Evolutionary conservation across 805 yeast species (phyloP).

Genomic region (Yamadazyma olivae): DNA sequence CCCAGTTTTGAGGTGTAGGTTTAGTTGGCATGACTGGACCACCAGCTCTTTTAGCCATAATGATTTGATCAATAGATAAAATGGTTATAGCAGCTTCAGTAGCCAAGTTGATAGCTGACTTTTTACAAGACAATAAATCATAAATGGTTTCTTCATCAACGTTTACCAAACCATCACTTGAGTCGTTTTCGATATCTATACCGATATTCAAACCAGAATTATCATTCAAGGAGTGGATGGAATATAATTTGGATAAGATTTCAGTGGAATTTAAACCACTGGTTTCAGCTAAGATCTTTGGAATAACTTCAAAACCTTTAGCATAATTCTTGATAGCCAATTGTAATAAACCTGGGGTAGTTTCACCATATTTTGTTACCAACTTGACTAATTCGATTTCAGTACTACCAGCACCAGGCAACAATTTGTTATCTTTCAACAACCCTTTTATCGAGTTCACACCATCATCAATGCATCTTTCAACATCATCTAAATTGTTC

Average conservation of each 20-base stretch:
- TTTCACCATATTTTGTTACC: conserved; percentile 83
- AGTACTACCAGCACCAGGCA: conserved; percentile 96
- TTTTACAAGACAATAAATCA: conserved; percentile 78
- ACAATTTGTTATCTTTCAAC: conserved; percentile 69
- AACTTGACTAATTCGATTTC: conserved; percentile 84
- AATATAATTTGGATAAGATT: conserved; percentile 82
- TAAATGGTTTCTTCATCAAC: conserved; percentile 66
- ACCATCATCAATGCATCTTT: conserved; percentile 97
- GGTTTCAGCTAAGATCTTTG: conserved; percentile 90
- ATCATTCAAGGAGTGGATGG: conserved; percentile 67
- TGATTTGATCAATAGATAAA: conserved; percentile 91
- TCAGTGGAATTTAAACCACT: conserved; percentile 90
- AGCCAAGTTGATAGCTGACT: conserved; percentile 86
- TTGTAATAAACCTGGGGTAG: conserved; percentile 89
- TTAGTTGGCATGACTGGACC: conserved; percentile 90
- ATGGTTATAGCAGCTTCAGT: conserved; percentile 94
- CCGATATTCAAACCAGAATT: conserved; percentile 46
- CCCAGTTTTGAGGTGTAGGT: conserved; percentile 93
- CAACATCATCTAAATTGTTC: conserved; percentile 88
- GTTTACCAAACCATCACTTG: conserved; percentile 64
- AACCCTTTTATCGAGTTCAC: conserved; percentile 88
- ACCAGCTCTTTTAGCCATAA: conserved; percentile 98
- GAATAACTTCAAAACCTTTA: conserved; percentile 90
- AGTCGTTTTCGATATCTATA: conserved; percentile 65
- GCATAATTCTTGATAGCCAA: conserved; percentile 94